Conservation (phyloP, 805 yeast species). For the Zygosaccharomyces pseudorouxii region DNA sequence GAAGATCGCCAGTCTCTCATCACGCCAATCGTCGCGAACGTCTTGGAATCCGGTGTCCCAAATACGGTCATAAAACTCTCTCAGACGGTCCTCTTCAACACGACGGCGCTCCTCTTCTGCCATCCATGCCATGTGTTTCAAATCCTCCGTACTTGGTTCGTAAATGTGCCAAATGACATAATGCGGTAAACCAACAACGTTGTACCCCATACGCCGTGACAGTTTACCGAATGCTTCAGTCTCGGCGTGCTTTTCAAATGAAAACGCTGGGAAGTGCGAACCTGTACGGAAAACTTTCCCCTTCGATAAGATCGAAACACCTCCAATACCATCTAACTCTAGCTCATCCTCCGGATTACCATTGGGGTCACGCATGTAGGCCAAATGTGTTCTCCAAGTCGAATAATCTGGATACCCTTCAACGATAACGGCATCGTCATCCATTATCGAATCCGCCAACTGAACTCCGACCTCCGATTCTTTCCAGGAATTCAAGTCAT, state of each 20-base stretch:
- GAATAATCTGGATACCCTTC: constrained; percentile 97
- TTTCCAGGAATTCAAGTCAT: constrained; percentile 81
- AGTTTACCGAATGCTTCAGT: constrained; percentile 95
- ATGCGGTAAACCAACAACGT: constrained; percentile 87
- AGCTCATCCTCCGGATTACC: constrained; percentile 93
- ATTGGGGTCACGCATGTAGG: constrained; percentile 88
- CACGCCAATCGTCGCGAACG: constrained; percentile 66
- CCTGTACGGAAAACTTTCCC: constrained; percentile 85
- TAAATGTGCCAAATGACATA: constrained; percentile 96
- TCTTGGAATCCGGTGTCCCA: constrained; percentile 79
- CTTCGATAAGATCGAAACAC: constrained; percentile 86
- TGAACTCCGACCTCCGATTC: constrained; percentile 79
- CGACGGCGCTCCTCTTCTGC: constrained; percentile 70
- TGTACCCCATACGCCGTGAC: constrained; percentile 78
- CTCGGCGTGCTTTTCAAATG: constrained; percentile 94
- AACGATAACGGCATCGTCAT: constrained; percentile 93
- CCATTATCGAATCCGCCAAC: constrained; percentile 60
- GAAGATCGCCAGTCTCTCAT: constrained; percentile 64
- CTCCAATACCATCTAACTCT: constrained; percentile 95
- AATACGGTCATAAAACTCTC: constrained; percentile 60
- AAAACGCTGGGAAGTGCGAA: constrained; percentile 93
- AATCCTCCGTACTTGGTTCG: constrained; percentile 91
- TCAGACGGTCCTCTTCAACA: constrained; percentile 56
- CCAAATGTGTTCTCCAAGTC: constrained; percentile 96
- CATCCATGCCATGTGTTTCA: constrained; percentile 85